phyloP scores from a whole-genome alignment of 306 rosid genomes.

The Cicer bijugum region DNA sequence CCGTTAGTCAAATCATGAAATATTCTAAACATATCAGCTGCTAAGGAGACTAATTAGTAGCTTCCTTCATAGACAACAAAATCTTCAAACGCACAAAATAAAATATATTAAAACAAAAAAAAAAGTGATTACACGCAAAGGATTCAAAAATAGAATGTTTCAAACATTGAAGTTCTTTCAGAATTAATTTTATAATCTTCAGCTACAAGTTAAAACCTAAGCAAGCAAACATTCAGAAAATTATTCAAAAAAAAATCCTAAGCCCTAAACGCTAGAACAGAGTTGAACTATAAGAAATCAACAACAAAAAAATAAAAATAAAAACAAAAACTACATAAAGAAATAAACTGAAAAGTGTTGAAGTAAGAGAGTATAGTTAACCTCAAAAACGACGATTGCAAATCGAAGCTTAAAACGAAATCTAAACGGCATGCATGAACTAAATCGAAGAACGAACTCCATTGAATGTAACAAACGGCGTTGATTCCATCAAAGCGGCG shows the following conservation, averaged over 20 bases:
- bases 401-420: slow-evolving; percentile 59
- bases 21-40: slow-evolving; percentile 36
- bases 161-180: slow-evolving; percentile 24
- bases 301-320: not conserved
- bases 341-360: not conserved
- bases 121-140: not conserved
- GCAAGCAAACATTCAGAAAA: slow-evolving; percentile 6
- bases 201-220: slow-evolving; percentile 40
- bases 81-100: not conserved
- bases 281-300: slow-evolving; percentile 33
- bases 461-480: slow-evolving; percentile 51
- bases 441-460: slow-evolving; percentile 68
- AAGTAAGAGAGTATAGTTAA: slow-evolving; percentile 46
- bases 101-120: not conserved
- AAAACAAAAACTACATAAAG: not conserved
- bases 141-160: slow-evolving; percentile 23
- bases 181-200: slow-evolving; percentile 34
- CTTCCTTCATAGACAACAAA: not conserved
- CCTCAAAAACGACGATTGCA: slow-evolving; percentile 64
- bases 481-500: slow-evolving; percentile 75
- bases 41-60: not conserved
- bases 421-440: slow-evolving; percentile 54
- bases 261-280: slow-evolving; percentile 43
- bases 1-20: slow-evolving; percentile 16
- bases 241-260: slow-evolving; percentile 15